A percentile compares a stretch with the other conserved stretches of the same genome.
Evolutionary conservation across 768 basidiomycete genomes (phyloP).

Genomic region (Suillus hirtellus): DNA sequence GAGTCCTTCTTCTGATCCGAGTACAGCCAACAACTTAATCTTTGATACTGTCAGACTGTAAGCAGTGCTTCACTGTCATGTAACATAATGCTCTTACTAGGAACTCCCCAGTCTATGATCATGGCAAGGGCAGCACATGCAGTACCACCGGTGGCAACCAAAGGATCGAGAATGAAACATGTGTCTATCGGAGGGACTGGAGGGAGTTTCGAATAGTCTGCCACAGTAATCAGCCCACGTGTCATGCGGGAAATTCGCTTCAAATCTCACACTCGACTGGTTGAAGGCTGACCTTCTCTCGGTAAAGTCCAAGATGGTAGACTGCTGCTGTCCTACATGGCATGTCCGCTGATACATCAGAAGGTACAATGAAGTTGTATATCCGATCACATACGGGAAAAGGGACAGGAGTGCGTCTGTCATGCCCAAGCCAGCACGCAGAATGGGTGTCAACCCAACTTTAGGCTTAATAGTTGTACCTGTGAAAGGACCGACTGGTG

Average conservation of each 20-base stretch:
- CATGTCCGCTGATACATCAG: conserved; percentile 6
- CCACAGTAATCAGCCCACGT: not conserved
- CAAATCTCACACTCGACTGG: conserved; percentile 81
- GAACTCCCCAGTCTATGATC: conserved; percentile 82
- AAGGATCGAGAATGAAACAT: conserved; percentile 87
- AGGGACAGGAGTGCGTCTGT: conserved; percentile 81
- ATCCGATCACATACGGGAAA: conserved; percentile 67
- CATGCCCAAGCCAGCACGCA: conserved; percentile 94
- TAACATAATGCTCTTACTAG: conserved; percentile 42
- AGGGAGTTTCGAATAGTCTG: conserved; percentile 92
- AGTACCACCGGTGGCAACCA: conserved; percentile 94
- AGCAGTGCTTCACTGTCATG: not conserved
- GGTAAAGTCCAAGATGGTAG: conserved; percentile 87
- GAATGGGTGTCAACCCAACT: conserved; percentile 86
- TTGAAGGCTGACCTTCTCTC: conserved; percentile 84
- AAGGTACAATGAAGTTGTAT: conserved; percentile 7
- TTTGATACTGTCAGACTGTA: conserved; percentile 46
- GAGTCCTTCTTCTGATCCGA: conserved; percentile 78
- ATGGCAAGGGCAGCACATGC: conserved; percentile 85
- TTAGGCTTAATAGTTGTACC: conserved; percentile 74
- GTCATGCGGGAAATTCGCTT: not conserved
- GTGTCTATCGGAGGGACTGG: conserved; percentile 71
- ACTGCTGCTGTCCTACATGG: conserved; percentile 68
- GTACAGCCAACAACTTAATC: conserved; percentile 80
- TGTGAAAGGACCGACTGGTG: conserved; percentile 78